Conservation (phyloP, 2,329 filamentous ascomycete species). For the Zasmidium cellare region DNA sequence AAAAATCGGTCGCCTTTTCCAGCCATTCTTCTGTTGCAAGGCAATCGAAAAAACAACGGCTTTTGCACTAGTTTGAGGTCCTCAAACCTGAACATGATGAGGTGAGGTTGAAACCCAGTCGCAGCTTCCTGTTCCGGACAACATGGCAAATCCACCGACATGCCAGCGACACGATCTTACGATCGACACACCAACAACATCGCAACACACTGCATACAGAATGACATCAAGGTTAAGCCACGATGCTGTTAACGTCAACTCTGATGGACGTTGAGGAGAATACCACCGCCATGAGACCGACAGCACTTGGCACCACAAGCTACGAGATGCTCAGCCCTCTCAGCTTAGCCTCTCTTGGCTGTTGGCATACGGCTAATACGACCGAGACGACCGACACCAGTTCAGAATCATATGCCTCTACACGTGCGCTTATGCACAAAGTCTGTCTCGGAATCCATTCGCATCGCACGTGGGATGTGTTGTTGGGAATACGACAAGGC, state of each 20-base stretch:
- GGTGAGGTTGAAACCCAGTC: no score
- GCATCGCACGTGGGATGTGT: background rate
- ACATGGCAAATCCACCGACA: background rate
- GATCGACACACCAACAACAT: background rate
- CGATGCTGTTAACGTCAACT: background rate
- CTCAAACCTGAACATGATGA: no score
- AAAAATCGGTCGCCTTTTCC: no score
- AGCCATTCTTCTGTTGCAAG: no score
- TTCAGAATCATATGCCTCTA: background rate
- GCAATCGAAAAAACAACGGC: no score
- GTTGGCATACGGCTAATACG: background rate
- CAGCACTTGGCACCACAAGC: conserved; percentile 1
- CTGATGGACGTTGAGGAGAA: background rate
- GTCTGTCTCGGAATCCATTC: background rate
- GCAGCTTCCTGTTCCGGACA: no score
- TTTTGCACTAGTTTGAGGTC: no score
- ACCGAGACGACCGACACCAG: background rate
- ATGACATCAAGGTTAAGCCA: background rate
- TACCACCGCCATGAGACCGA: conserved; percentile 1
- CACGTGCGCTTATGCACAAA: background rate
- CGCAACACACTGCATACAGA: background rate
- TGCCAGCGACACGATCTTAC: background rate
- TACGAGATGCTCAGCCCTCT: background rate
- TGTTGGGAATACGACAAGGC: background rate
- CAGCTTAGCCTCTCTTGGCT: background rate